phyloP scores from a whole-genome alignment of 768 basidiomycete species.

The Boletellus ananiceps region DNA sequence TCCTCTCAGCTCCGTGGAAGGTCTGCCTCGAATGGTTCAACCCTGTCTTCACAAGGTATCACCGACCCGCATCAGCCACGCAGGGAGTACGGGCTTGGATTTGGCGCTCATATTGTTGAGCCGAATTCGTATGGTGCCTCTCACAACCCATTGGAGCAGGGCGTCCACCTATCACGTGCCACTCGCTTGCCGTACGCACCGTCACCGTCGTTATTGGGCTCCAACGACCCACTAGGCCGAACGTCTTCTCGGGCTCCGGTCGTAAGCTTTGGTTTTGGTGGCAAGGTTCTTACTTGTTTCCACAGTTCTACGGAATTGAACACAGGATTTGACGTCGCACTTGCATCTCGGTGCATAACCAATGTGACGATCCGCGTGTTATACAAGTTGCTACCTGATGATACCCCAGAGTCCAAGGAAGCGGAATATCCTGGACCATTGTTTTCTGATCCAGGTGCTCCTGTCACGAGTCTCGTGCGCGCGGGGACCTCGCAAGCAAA shows the following conservation, averaged over 20 bases:
- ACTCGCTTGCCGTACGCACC: conserved; percentile 68
- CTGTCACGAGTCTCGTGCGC: conserved; percentile 64
- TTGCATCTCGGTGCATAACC: conserved; percentile 66
- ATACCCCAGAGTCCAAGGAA: conserved; percentile 50
- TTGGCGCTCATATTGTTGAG: conserved; percentile 16
- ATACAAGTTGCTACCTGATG: conserved; percentile 65
- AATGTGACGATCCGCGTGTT: conserved; percentile 64
- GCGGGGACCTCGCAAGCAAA: conserved; percentile 60
- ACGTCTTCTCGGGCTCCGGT: conserved; percentile 71
- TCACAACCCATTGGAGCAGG: conserved; percentile 21
- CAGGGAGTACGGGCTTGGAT: conserved; percentile 27
- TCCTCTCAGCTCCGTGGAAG: conserved; percentile 31
- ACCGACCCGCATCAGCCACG: conserved; percentile 18
- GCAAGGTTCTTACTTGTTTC: conserved; percentile 85
- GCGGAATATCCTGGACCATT: conserved; percentile 82
- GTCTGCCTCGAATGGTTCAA: conserved; percentile 45
- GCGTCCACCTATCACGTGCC: conserved; percentile 29
- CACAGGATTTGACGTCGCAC: conserved; percentile 74
- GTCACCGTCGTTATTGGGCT: conserved; percentile 76
- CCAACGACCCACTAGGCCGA: conserved; percentile 78
- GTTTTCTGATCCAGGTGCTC: conserved; percentile 67
- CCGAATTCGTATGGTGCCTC: conserved; percentile 13
- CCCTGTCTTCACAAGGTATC: conserved; percentile 30
- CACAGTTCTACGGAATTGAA: conserved; percentile 62
- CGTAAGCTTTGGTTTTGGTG: conserved; percentile 91